These are phyloP conservation scores for Barnettozyma californica DNA, from an alignment of 805 yeast species.

Conservation along the genomic window DNA sequence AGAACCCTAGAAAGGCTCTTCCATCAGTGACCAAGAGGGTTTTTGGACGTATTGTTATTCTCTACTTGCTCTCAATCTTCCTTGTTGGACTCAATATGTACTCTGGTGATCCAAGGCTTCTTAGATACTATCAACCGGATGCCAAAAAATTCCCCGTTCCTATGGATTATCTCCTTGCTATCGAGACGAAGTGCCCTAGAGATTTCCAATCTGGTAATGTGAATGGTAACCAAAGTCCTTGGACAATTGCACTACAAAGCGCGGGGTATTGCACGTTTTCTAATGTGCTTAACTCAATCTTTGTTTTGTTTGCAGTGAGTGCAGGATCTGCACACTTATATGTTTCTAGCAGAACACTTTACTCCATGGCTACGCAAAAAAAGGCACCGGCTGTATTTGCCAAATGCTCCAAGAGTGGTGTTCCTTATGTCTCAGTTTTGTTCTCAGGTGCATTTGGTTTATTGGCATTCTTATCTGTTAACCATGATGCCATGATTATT, in stretches of 20 bases:
- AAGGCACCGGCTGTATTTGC: constrained; percentile 58
- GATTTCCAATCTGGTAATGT: background rate
- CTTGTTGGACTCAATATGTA: constrained; percentile 68
- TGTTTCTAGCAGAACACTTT: constrained; percentile 51
- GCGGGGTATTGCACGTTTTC: constrained; percentile 47
- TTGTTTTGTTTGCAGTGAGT: constrained; percentile 48
- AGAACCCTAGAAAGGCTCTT: constrained; percentile 69
- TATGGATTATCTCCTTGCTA: constrained; percentile 7
- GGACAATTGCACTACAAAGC: constrained; percentile 51
- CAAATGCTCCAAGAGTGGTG: constrained; percentile 55
- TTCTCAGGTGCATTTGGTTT: constrained; percentile 58
- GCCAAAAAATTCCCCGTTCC: constrained; percentile 5
- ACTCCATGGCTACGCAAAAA: constrained; percentile 47
- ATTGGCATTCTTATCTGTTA: constrained; percentile 55
- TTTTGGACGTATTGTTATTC: constrained; percentile 61
- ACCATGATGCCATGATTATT: constrained; percentile 50
- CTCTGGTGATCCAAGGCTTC: constrained; percentile 70
- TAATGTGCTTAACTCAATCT: constrained; percentile 41
- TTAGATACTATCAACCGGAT: constrained; percentile 41
- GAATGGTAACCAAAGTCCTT: constrained; percentile 46
- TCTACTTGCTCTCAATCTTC: constrained; percentile 63
- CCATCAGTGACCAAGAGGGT: constrained; percentile 75
- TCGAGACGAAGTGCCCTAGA: constrained; percentile 7
- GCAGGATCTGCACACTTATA: constrained; percentile 52
- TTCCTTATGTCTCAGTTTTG: constrained; percentile 65